Base-by-base conservation (phyloP, 2,329 filamentous ascomycete genomes). In the Fusarium avenaceum region DNA sequence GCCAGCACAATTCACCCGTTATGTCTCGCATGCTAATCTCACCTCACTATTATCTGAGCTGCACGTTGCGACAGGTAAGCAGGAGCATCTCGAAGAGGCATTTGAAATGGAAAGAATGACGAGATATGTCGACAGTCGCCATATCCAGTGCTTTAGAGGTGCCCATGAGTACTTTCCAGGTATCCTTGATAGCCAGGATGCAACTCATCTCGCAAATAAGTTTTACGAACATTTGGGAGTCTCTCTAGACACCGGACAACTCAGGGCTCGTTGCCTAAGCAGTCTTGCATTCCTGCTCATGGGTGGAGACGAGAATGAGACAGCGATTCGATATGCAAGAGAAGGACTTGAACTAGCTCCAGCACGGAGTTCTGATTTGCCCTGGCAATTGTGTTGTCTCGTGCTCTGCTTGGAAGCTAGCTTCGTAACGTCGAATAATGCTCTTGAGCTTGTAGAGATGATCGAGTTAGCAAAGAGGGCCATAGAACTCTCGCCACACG, bases 401-500 rank as follows among this genome's bases (percentile, higher is more conserved):
- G 51, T 7, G 0, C 42, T 54, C 1, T 22, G 30, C 24, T 20
- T 54, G 0, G 30, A 4, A 10, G 0, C 1, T 14, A 8, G n/a
- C 0, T 1, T 54, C 1, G 0, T 7, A 3, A 17, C 22, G 9
- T 46, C 3, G 2, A n/a, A 26, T 0, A 3, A 22, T 0, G 30
- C 22, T 4, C 7, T n/a, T 1, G 42, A 28, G 10, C 10, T 54
- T 7, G 20, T 48, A 10, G 51, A 54, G 13, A 54, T 48, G 30
- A 0, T 54, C 22, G 35, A 0, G 0, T 10, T 19, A 3, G 42
- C n/a, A 0, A 4, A 11, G 6, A 17, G 4, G 1, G 22, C 51
- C 0, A 14, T 17, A 4, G 4, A 35, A 1, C 10, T 53, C 0
- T 47, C 30, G 1, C 1, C 0, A 3, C 4, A 3, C 2, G 14